Evolutionary conservation across 140 eudicot genomes (phyloP), one percentile per base, ranked within the genome.

Genomic region (Stevia rebaudiana): DNA sequence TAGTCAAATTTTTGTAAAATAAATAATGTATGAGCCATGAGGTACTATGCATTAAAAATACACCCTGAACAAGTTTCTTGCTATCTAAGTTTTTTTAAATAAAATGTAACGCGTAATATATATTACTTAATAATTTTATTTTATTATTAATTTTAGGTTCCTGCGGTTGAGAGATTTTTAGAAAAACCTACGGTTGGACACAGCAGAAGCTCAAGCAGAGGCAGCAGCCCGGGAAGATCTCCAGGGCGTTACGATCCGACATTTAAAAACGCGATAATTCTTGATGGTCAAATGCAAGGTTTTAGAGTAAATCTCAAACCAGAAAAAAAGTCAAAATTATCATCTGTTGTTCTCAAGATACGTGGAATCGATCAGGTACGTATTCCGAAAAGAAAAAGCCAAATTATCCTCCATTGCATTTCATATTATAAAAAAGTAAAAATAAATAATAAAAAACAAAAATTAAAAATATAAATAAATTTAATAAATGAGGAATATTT

Each of bases 351-450:
- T 64, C 79, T 91, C 53, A 91, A 91, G 87, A 84, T 91, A 70
- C 96, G 98, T 15, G 98, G 98, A 30, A 88, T 91, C 62, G 98
- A 91, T 81, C 95, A 91, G 94, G 97, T 90, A 39, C 41, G 70
- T 67, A 15, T 30, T 24, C 30, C 24, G 55, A 46, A 70, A 60
- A 36, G n/a, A 18, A 17, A 31, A n/a, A n/a, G 16, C 8, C 3
- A 55, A 16, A 7, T 33, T 33, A 15, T 57, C 25, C 15, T 13
- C 40, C 25, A 18, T 55, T 30, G 62, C 62, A 28, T 15, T 28
- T n/a, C n/a, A n/a, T n/a, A n/a, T n/a, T n/a, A n/a, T n/a, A n/a
- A n/a, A n/a, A n/a, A 8, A 15, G 16, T 31, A 16, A 35, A 33
- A 35, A n/a, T n/a, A n/a, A n/a, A n/a, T n/a, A n/a, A n/a, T n/a